Evolutionary conservation across 345 rosid species (phyloP), one percentile per base, ranked within the genome.

Genomic region (Turnera subulata): DNA sequence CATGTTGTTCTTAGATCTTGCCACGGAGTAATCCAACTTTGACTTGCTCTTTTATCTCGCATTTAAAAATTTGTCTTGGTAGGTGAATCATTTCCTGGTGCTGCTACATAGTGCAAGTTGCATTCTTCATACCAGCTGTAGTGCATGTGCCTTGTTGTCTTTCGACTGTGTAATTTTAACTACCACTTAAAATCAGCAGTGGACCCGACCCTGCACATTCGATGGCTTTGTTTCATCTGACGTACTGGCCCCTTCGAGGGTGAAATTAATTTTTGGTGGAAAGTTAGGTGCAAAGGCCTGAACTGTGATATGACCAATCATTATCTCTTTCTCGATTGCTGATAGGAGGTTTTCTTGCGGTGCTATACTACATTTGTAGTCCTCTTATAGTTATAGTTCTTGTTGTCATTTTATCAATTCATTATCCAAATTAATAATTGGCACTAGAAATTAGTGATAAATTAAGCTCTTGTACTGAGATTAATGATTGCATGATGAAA

Each of bases 51-150:
- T 29, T 29, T 8, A 29, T 29, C 35, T 29, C 35, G 8, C 8
- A 29, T 4, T 49, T 10, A 0, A 33, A 15, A 19, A 18, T 38
- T 66, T 66, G 14, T 52, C 56, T 52, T 64, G 73, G 75, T 77
- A 52, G 84, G 65, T 77, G 70, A 74, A 51, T 54, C 69, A 55
- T 70, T 58, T 62, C 35, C 53, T 49, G 47, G 40, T 33, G 43
- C 50, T 54, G 69, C n/a, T 52, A 51, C 48, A 64, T 20, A 23
- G 8, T 61, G 49, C 64, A 46, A 52, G 61, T 53, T 71, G 62
- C 35, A 3, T 29, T 4, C 54, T 63, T 51, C 47, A 14, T 43
- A 47, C 52, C 42, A 33, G 49, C 56, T 63, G 50, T 50, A 18
- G 39, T 39, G 35, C 62, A 67, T 54, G 66, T 64, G 68, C 55